These are phyloP conservation scores for Diplodia intermedia DNA, from an alignment of 2,329 filamentous ascomycete genomes.

Conservation along the genomic window DNA sequence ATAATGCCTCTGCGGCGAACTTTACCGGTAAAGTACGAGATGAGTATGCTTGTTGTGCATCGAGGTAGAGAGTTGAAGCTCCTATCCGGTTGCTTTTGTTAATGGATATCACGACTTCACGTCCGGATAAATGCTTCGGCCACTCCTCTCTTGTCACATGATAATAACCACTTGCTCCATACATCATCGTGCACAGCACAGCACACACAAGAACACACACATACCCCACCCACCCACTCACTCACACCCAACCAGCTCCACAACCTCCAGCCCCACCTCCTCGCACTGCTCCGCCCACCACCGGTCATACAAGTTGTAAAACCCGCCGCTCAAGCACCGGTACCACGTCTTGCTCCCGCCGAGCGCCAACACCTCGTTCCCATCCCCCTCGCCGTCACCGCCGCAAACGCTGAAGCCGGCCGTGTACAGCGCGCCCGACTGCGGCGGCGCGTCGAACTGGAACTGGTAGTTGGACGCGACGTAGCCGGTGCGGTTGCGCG, in stretches of 20 bases:
- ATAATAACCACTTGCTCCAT: too few relatives aligned
- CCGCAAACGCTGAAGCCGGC: constrained; percentile 75
- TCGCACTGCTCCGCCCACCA: constrained; percentile 59
- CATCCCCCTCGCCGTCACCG: constrained; percentile 68
- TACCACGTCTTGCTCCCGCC: constrained; percentile 73
- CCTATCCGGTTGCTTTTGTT: too few relatives aligned
- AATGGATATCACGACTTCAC: neutral
- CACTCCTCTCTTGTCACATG: too few relatives aligned
- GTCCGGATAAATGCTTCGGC: too few relatives aligned
- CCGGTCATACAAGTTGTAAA: constrained; percentile 83
- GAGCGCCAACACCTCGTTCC: constrained; percentile 66
- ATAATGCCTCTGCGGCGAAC: too few relatives aligned
- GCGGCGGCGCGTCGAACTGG: constrained; percentile 56
- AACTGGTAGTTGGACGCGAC: constrained; percentile 81
- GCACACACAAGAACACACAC: too few relatives aligned
- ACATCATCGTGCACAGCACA: too few relatives aligned
- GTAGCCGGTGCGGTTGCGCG: constrained; percentile 72
- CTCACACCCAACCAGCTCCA: constrained; percentile 6
- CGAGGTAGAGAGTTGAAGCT: neutral
- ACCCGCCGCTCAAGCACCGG: constrained; percentile 74
- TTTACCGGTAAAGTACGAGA: too few relatives aligned
- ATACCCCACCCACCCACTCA: neutral
- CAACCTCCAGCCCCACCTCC: neutral
- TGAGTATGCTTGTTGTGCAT: too few relatives aligned
- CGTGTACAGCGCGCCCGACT: constrained; percentile 75